Evolutionary conservation across 2,329 filamentous ascomycete species (phyloP).

Genomic region (Aspergillus versicolor): DNA sequence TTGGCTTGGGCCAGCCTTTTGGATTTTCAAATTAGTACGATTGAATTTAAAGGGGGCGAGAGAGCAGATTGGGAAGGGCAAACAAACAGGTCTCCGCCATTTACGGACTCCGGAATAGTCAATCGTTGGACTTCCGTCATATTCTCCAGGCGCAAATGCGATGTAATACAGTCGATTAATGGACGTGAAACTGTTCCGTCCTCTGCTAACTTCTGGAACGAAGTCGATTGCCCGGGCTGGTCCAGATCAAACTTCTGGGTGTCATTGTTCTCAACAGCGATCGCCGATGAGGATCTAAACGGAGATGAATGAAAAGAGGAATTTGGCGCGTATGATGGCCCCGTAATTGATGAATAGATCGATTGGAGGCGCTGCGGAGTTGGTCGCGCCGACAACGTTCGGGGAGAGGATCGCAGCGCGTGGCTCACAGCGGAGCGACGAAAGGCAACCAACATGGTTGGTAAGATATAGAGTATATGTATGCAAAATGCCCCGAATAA

Average conservation of each 20-base stretch:
- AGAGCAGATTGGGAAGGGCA: not conserved
- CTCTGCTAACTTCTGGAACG: constrained; percentile 27
- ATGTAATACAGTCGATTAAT: constrained; percentile 67
- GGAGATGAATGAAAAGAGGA: constrained; percentile 33
- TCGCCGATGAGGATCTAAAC: constrained; percentile 25
- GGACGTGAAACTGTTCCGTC: constrained; percentile 57
- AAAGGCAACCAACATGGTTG: constrained; percentile 40
- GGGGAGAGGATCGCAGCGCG: constrained; percentile 36
- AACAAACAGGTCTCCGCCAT: constrained; percentile 77
- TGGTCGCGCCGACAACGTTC: constrained; percentile 27
- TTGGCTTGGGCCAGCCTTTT: constrained; percentile 84
- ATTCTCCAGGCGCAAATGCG: constrained; percentile 70
- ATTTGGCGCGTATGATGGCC: constrained; percentile 20
- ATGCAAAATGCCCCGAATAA: not conserved
- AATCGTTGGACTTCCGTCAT: constrained; percentile 93
- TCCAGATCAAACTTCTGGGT: constrained; percentile 9
- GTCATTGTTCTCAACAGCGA: constrained; percentile 23
- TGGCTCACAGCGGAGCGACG: constrained; percentile 40
- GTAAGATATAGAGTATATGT: not conserved
- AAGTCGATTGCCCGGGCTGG: not conserved
- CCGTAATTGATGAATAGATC: constrained; percentile 21
- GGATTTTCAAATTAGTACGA: constrained; percentile 20
- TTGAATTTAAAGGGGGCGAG: not conserved
- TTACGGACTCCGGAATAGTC: constrained; percentile 77
- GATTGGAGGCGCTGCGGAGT: constrained; percentile 30